A percentile compares a stretch with the other conserved stretches of the same genome.
Evolutionary conservation across 2,329 filamentous ascomycete species (phyloP).

Genomic region (Trichoderma arundinaceum): DNA sequence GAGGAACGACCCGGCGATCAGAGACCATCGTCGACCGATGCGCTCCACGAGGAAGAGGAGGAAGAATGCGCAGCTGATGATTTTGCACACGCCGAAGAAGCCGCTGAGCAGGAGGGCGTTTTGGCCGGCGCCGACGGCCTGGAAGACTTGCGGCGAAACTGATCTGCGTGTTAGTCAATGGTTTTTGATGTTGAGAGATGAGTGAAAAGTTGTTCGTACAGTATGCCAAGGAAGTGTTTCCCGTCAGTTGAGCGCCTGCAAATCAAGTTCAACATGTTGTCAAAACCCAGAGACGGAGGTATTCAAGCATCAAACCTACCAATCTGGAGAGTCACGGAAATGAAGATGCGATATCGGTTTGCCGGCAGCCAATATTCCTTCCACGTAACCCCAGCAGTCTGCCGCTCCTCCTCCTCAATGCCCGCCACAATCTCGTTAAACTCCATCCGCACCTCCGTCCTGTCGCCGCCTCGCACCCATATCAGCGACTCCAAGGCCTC

Average conservation of each 20-base stretch:
- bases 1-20: constrained; percentile 55
- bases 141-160: constrained; percentile 58
- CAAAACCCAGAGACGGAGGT: background rate
- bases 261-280: background rate
- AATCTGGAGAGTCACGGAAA: constrained; percentile 57
- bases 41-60: constrained; percentile 56
- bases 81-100: constrained; percentile 59
- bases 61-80: constrained; percentile 54
- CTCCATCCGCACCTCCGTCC: constrained; percentile 32
- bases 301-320: constrained; percentile 38
- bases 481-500: constrained; percentile 55
- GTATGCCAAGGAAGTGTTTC: constrained; percentile 58
- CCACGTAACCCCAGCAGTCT: constrained; percentile 53
- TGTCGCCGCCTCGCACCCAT: constrained; percentile 56
- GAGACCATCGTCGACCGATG: constrained; percentile 54
- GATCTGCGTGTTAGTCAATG: background rate
- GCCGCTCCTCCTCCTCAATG: constrained; percentile 53
- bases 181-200: background rate
- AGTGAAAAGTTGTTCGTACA: constrained; percentile 40
- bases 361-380: constrained; percentile 52
- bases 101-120: constrained; percentile 56
- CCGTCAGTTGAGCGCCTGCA: constrained; percentile 52
- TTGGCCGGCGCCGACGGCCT: constrained; percentile 54
- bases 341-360: constrained; percentile 55
- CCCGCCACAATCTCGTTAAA: constrained; percentile 52